Evolutionary conservation across 257 asterid genomes (phyloP), one percentile per base, ranked within the genome.

Genomic region (Nemophila menziesii): DNA sequence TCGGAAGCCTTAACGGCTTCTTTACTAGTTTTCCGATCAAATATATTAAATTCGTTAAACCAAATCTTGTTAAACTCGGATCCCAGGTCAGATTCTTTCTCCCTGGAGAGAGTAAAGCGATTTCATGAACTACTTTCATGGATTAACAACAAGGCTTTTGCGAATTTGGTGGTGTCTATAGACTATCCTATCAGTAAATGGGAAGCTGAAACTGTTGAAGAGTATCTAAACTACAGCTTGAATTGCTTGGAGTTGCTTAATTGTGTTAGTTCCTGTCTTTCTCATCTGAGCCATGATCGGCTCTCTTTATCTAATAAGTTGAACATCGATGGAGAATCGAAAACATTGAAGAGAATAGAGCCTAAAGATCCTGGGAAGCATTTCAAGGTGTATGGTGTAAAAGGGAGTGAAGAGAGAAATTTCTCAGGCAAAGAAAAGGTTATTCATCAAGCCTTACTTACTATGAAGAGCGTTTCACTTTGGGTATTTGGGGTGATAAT

Each of bases 101-200:
- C 87, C 4, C 40, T 64, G 37, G 16, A 24, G 14, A 69, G 70
- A 46, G 33, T 61, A 42, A 42, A 47, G 5, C 60, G 50, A 6
- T 75, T 73, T 43, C 60, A 80, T 16, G 73, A 69, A 48, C 53
- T 63, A 36, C 55, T 78, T 2, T 57, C 55, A 24, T 1, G 62
- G 39, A 49, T 53, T 23, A 58, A 64, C 65, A 46, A 37, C 65
- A 47, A 37, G 43, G 84, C 90, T 17, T 75, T 84, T 12, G 66
- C 80, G 0, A 57, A 62, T 43, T 52, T 80, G 46, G 77, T 53
- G 49, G 66, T 62, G 26, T 71, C 68, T 41, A 40, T 77, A 27
- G 86, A 80, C 61, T 56, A 67, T 39, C 93, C 87, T 11, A 65
- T 67, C 67, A 51, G 13, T 22, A 58, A 33, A 50, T 80, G 82